These are phyloP conservation scores for Colletotrichum viniferum DNA, from an alignment of 2,329 filamentous ascomycete species.

Conservation along the genomic window DNA sequence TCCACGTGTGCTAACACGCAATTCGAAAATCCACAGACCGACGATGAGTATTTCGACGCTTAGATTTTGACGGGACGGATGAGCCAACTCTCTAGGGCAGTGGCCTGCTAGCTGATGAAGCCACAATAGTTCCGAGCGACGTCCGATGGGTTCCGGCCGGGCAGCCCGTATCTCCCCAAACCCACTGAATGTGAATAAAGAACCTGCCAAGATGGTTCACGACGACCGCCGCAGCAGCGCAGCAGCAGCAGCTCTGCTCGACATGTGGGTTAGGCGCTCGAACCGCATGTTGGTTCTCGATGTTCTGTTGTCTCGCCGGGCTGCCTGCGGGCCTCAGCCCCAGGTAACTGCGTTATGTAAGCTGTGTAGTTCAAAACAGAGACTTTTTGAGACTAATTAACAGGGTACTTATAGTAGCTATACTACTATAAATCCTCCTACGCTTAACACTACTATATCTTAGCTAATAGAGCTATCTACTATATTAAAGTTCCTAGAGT, in stretches of 20 bases:
- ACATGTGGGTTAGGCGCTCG: not conserved
- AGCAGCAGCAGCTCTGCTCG: not conserved
- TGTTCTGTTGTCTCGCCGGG: not conserved
- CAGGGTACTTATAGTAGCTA: no score
- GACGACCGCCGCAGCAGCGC: not conserved
- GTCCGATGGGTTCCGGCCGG: not conserved
- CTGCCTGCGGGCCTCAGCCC: no score
- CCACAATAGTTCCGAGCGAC: constrained; percentile 3
- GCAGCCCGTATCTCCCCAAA: not conserved
- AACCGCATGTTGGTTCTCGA: not conserved
- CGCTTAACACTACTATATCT: no score
- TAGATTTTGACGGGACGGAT: not conserved
- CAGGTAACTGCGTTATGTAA: no score
- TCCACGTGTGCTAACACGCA: not conserved
- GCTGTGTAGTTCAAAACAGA: no score
- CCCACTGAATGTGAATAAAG: not conserved
- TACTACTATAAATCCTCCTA: no score
- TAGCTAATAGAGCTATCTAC: no score
- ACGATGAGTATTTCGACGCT: not conserved
- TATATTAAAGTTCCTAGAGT: no score
- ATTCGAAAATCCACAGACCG: not conserved
- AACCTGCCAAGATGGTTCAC: not conserved
- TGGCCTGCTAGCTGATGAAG: not conserved
- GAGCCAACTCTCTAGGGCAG: not conserved
- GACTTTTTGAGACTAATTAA: no score